Conservation (phyloP, 2,329 filamentous ascomycete genomes). For the Grosmannia clavigera region DNA sequence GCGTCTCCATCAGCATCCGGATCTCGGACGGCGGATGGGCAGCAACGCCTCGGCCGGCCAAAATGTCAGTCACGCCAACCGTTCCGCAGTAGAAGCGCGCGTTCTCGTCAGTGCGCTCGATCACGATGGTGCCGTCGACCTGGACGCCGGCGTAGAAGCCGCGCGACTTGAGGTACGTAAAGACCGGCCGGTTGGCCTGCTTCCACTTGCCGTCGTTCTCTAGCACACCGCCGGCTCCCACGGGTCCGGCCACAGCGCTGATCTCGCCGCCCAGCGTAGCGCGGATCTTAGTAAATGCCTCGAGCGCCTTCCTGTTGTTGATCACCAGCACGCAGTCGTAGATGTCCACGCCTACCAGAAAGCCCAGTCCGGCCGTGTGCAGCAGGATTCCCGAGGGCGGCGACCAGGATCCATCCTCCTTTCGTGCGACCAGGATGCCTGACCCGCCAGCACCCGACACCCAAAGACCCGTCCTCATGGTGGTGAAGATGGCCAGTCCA, state of each 20-base stretch:
- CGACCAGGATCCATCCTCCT: slow-evolving; percentile 52
- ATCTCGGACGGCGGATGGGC: slow-evolving; percentile 5
- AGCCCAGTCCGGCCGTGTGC: slow-evolving; percentile 66
- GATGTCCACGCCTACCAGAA: slow-evolving; percentile 72
- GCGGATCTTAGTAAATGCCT: slow-evolving; percentile 63
- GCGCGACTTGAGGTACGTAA: slow-evolving; percentile 71
- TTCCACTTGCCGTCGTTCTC: slow-evolving; percentile 28
- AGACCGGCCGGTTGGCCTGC: slow-evolving; percentile 28
- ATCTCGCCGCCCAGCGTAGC: slow-evolving; percentile 70
- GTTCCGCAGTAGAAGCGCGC: slow-evolving; percentile 66
- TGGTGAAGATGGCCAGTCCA: slow-evolving; percentile 60
- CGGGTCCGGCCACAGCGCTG: slow-evolving; percentile 56
- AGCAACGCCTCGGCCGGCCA: slow-evolving; percentile 28
- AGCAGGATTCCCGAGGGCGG: slow-evolving; percentile 67
- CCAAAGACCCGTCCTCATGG: slow-evolving; percentile 46
- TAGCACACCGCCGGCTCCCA: slow-evolving; percentile 59
- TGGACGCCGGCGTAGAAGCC: slow-evolving; percentile 81
- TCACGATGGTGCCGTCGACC: slow-evolving; percentile 75
- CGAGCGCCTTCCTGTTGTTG: slow-evolving; percentile 62
- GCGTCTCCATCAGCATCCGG: slow-evolving; percentile 13
- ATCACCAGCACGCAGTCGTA: slow-evolving; percentile 85
- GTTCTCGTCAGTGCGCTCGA: slow-evolving; percentile 78
- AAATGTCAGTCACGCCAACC: slow-evolving; percentile 33
- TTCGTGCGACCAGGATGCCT: slow-evolving; percentile 45
- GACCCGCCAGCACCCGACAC: slow-evolving; percentile 46